Conservation (phyloP, 129 eudicot species). For the Oenanthe sinensis region DNA sequence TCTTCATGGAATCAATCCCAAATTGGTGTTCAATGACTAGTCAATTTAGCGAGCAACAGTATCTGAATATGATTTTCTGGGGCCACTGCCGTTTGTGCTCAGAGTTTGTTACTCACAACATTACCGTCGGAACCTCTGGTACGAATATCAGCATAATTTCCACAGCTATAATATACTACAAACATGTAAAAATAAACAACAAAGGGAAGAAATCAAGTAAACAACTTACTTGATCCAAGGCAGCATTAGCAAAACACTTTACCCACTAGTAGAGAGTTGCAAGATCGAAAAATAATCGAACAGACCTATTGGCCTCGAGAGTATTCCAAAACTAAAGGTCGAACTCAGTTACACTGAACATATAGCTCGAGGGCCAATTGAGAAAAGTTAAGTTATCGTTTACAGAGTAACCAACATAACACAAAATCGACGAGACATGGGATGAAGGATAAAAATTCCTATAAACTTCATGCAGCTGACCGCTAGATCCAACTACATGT, state of each 20-base stretch:
- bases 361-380: no score
- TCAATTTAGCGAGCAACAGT: neutral
- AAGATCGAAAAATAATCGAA: no score
- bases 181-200: no score
- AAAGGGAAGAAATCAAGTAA: no score
- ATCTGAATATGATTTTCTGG: neutral
- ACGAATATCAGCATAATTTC: no score
- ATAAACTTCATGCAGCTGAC: neutral
- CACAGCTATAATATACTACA: no score
- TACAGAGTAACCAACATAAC: neutral
- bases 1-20: neutral
- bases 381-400: no score
- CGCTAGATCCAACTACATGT: neutral
- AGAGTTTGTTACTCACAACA: neutral
- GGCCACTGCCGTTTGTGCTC: neutral
- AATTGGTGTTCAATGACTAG: neutral
- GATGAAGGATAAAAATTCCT: neutral
- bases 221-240: no score
- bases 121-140: neutral
- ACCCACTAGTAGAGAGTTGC: no score
- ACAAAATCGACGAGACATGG: neutral
- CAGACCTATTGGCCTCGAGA: neutral
- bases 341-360: neutral
- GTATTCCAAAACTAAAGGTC: no score
- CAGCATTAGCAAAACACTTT: no score